Evolutionary conservation across 495 filamentous ascomycete genomes (phyloP).

Genomic region (Podospora sp.): DNA sequence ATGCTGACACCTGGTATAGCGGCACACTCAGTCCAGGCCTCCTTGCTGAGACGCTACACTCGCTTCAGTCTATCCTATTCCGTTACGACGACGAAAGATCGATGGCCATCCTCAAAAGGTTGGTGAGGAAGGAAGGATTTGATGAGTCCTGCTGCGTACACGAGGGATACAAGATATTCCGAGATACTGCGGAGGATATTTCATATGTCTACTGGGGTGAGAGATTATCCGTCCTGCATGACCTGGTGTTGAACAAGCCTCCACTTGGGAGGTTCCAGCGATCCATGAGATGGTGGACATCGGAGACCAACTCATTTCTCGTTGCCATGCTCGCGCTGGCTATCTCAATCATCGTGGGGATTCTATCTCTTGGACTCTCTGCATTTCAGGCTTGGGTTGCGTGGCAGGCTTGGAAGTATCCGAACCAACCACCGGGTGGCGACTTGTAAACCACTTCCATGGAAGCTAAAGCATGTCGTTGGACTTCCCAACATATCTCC

Average conservation of each 20-base stretch:
- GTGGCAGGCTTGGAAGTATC: constrained; percentile 18
- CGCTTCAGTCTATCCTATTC: constrained; percentile 11
- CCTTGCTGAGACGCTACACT: no score
- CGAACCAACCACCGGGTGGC: neutral
- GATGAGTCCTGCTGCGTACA: neutral
- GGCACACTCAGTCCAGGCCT: no score
- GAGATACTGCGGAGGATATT: neutral
- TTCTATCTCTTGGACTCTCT: constrained; percentile 7
- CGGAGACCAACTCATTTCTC: constrained; percentile 12
- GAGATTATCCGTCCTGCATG: neutral
- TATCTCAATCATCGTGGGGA: constrained; percentile 11
- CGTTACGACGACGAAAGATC: constrained; percentile 1
- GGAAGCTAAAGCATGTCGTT: no score
- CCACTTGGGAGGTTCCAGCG: constrained; percentile 14
- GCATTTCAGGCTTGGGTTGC: constrained; percentile 12
- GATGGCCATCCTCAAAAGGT: neutral
- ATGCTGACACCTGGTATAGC: no score
- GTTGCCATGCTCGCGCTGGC: constrained; percentile 7
- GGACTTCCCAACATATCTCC: no score
- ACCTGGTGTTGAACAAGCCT: constrained; percentile 1
- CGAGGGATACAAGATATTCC: constrained; percentile 7
- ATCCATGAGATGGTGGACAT: constrained; percentile 13
- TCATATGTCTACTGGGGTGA: constrained; percentile 13
- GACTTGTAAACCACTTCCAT: neutral
- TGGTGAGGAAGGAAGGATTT: constrained; percentile 7